Evolutionary conservation across 805 yeast species (phyloP).

Genomic region (Metschnikowia colocasiae): DNA sequence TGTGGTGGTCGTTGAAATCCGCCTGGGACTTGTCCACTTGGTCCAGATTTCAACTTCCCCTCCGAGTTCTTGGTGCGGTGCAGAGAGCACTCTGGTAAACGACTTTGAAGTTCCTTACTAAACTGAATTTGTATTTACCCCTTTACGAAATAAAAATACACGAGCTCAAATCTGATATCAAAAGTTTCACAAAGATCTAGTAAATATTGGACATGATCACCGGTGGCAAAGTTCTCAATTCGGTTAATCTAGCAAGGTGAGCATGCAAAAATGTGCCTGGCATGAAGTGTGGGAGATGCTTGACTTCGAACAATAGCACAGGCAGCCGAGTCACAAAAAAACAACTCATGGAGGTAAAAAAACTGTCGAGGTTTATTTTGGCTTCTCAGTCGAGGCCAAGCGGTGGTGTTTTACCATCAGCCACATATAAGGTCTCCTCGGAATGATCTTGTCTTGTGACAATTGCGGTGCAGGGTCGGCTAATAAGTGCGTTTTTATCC

Average conservation of each 20-base stretch:
- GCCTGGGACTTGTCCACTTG: too few species aligned
- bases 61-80: too few species aligned
- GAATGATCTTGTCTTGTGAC: slow-evolving; percentile 11
- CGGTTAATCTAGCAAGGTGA: background rate
- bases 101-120: background rate
- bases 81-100: too few species aligned
- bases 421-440: background rate
- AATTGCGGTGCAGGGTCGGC: slow-evolving; percentile 7
- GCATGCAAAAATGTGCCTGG: background rate
- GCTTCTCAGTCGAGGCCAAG: too few species aligned
- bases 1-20: too few species aligned
- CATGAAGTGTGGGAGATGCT: background rate
- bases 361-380: too few species aligned
- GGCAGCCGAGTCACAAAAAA: background rate
- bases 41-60: too few species aligned
- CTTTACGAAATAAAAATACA: too few species aligned
- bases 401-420: background rate
- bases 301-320: background rate
- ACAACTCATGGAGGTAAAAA: background rate
- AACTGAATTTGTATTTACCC: too few species aligned
- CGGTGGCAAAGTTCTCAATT: background rate
- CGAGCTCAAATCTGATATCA: too few species aligned
- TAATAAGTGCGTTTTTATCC: slow-evolving; percentile 1
- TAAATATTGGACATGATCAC: background rate
- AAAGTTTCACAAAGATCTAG: too few species aligned